Conservation (phyloP, 1,284 basidiomycete species). For the Phylloporus gajari region DNA sequence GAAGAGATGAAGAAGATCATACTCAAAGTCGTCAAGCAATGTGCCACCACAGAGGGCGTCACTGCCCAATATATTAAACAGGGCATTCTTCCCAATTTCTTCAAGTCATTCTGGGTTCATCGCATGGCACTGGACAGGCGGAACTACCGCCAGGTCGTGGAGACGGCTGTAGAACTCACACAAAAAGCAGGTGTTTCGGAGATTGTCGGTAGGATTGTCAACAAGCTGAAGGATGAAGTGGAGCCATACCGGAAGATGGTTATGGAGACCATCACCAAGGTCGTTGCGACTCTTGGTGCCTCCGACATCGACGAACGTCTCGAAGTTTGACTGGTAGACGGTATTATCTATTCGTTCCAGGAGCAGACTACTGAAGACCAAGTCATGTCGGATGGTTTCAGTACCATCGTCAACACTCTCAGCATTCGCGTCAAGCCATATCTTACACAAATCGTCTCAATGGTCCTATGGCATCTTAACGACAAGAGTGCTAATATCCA, state of each 20-base stretch:
- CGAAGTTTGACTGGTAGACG: constrained; percentile 94
- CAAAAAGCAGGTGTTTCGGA: constrained; percentile 97
- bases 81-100: constrained; percentile 99
- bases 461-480: constrained; percentile 97
- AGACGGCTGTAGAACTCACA: constrained; percentile 97
- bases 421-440: constrained; percentile 99
- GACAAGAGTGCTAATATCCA: no score
- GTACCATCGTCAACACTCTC: constrained; percentile 95
- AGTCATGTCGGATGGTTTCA: constrained; percentile 99
- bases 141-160: constrained; percentile 97
- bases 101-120: constrained; percentile 98
- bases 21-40: constrained; percentile 98
- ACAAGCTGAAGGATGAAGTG: constrained; percentile 95
- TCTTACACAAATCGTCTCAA: constrained; percentile 99
- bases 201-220: constrained; percentile 94
- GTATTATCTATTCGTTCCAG: constrained; percentile 99
- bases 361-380: constrained; percentile 99
- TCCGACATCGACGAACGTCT: constrained; percentile 97
- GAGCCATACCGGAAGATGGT: constrained; percentile 99
- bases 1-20: constrained; percentile 99
- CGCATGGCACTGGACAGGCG: constrained; percentile 97
- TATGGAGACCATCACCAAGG: constrained; percentile 99
- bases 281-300: constrained; percentile 90
- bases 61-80: constrained; percentile 94
- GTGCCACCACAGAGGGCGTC: constrained; percentile 97